phyloP scores from a whole-genome alignment of 306 rosid genomes.

The Myrica gale region DNA sequence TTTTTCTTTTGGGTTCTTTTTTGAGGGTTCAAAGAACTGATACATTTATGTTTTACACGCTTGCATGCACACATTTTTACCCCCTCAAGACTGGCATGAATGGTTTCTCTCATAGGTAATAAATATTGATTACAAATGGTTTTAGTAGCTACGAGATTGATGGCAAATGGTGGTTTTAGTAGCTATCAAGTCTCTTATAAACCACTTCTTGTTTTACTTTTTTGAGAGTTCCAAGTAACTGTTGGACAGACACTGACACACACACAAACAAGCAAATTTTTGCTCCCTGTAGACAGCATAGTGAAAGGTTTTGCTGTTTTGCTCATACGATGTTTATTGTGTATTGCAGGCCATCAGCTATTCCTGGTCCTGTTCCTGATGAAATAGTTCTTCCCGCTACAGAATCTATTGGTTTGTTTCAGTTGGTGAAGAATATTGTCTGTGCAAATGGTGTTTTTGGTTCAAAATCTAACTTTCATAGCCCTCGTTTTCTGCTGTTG shows the following conservation, averaged over 20 bases:
- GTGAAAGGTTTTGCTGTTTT: slow-evolving; percentile 27
- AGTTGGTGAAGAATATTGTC: slow-evolving; percentile 11
- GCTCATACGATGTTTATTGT: slow-evolving; percentile 14
- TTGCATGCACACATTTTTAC: too few species aligned
- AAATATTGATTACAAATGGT: too few species aligned
- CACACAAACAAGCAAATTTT: neutral
- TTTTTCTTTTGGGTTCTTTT: too few species aligned
- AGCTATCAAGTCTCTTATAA: neutral
- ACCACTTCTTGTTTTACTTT: neutral
- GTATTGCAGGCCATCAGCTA: slow-evolving; percentile 74
- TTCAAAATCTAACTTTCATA: slow-evolving; percentile 23
- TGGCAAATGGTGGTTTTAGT: neutral
- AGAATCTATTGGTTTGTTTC: slow-evolving; percentile 81
- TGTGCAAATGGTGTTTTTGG: slow-evolving; percentile 10
- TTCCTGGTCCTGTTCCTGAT: slow-evolving; percentile 97
- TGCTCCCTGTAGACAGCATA: neutral
- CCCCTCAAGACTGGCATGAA: too few species aligned
- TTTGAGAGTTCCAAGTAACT: neutral
- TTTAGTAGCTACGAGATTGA: too few species aligned
- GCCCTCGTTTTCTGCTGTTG: slow-evolving; percentile 22
- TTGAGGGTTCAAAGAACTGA: too few species aligned
- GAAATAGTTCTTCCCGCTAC: slow-evolving; percentile 80
- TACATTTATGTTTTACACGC: too few species aligned
- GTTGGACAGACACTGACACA: neutral
- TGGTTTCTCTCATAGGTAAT: too few species aligned